These are phyloP conservation scores for Annona squamosa DNA, from an alignment of 164 flowering plant genomes.

Conservation along the genomic window DNA sequence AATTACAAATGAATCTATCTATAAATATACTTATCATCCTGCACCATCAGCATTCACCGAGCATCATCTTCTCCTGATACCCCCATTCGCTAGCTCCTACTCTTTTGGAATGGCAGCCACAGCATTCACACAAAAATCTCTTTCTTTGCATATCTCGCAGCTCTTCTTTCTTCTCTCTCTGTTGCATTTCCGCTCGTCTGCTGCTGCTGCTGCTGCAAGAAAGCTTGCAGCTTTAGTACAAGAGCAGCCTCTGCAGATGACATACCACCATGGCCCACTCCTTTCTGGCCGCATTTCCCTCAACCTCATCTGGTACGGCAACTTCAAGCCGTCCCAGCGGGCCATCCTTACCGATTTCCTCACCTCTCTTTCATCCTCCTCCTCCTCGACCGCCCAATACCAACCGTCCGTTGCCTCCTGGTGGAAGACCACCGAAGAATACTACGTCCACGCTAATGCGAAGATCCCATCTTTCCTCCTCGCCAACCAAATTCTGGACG, in stretches of 20 bases:
- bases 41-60: neutral
- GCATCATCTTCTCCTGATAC: neutral
- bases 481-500: constrained; percentile 22
- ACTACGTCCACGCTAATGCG: constrained; percentile 8
- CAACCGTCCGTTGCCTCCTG: constrained; percentile 15
- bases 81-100: neutral
- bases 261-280: constrained; percentile 27
- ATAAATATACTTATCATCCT: neutral
- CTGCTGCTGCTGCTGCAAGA: constrained; percentile 1
- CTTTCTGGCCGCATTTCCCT: constrained; percentile 18
- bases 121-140: neutral
- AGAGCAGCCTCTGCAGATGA: constrained; percentile 7
- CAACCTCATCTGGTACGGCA: constrained; percentile 30
- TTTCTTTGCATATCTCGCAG: neutral
- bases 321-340: constrained; percentile 20
- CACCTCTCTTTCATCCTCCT: constrained; percentile 10
- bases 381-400: neutral
- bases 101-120: neutral
- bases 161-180: neutral
- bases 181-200: neutral
- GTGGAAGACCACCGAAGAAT: constrained; percentile 21
- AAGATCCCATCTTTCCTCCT: neutral
- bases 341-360: constrained; percentile 24
- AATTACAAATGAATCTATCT: neutral
- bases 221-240: constrained; percentile 6